Evolutionary conservation across 140 eudicot species (phyloP).

Genomic region (Erigeron philadelphicus): DNA sequence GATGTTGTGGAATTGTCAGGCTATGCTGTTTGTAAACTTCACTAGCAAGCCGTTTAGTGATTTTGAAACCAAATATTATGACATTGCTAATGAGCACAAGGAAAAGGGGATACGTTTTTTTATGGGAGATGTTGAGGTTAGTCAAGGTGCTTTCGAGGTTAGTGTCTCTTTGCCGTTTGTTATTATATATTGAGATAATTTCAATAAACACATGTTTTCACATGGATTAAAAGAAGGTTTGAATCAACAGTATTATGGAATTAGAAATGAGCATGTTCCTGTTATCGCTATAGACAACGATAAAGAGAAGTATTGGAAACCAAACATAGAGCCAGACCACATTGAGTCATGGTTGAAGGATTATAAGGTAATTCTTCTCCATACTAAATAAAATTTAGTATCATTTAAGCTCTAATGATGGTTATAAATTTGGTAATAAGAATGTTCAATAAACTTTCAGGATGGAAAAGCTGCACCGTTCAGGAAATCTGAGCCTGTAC

Average conservation of each 20-base stretch:
- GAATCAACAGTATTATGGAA: constrained; percentile 64
- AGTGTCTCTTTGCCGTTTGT: neutral
- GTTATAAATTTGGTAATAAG: neutral
- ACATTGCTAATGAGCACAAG: constrained; percentile 70
- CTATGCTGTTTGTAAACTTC: constrained; percentile 75
- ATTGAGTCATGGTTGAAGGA: constrained; percentile 74
- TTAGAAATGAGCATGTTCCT: constrained; percentile 73
- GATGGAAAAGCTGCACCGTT: constrained; percentile 71
- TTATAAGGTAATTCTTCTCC: constrained; percentile 44
- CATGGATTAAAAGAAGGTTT: constrained; percentile 17
- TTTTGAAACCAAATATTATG: constrained; percentile 62
- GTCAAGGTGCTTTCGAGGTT: constrained; percentile 89
- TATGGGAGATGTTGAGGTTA: constrained; percentile 74
- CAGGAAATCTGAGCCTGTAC: constrained; percentile 75
- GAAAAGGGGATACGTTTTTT: constrained; percentile 66
- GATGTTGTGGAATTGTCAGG: constrained; percentile 41
- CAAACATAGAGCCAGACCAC: constrained; percentile 66
- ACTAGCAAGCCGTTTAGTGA: constrained; percentile 52
- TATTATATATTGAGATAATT: neutral
- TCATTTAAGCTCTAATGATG: neutral
- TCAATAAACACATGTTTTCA: neutral
- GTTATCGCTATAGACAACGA: constrained; percentile 49
- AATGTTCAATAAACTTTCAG: constrained; percentile 31
- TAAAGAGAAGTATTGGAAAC: constrained; percentile 60
- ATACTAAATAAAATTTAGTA: neutral